Base-by-base conservation (phyloP, 2,329 filamentous ascomycete species). In the Sclerotinia glacialis region DNA sequence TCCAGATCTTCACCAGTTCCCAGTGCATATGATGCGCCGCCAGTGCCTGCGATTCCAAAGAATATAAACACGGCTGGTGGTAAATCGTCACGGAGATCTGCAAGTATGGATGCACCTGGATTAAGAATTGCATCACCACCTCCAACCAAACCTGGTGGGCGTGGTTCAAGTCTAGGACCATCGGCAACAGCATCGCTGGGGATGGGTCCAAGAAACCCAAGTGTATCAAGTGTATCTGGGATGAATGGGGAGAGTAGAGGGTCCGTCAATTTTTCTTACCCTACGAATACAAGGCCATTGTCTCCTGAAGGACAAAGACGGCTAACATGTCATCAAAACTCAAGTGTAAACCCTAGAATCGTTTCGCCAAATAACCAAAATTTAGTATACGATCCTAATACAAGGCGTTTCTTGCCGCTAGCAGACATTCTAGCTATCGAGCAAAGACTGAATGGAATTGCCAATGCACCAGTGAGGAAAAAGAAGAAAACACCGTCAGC, bases 21-120 rank as follows among this genome's bases (percentile, higher is more conserved):
- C 65, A 76, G 68, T 52, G 72, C 76, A 26, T 76, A 79, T 60
- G 80, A 85, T 72, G 82, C 85, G 63, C 92, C 92, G 40, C 92
- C 92, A 1, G 88, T 97, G 2, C 93, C 93, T 46, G 82, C 83
- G 5, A 82, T 97, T 34, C 92, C 91, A 3, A 79, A 83, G 49
- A 78, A 83, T 64, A 71, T 81, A 74, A 76, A 76, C 21, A 71
- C 74, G 28, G 16, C 64, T 71, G n/a, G 65, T 56, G 67, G 68
- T 65, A 71, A 69, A 44, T 70, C 69, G 31, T 75, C 73, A 71
- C 75, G 58, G 68, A 75, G 66, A 67, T 69, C 74, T 18, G 67
- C 74, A n/a, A 82, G 77, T 69, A 70, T 79, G 64, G 79, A 80
- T 68, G 71, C 79, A n/a, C 73, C 76, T 4, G 46, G 68, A 21